Conservation (phyloP, 371 early-diverging fungal genomes). For the Mucor lusitanicus region DNA sequence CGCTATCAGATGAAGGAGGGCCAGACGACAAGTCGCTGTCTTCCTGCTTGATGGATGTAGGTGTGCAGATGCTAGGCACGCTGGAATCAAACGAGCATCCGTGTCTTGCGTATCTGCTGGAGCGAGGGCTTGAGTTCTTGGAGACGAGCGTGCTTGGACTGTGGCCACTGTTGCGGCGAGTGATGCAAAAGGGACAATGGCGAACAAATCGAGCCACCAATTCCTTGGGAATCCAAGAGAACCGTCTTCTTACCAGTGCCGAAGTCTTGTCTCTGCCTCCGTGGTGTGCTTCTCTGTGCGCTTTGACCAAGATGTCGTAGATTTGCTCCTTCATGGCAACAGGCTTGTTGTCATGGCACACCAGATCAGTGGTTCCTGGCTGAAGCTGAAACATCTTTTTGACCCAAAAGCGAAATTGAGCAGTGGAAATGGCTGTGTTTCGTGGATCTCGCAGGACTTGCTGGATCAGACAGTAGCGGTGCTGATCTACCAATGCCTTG, state of each 20-base stretch:
- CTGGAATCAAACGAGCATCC: slow-evolving; percentile 23
- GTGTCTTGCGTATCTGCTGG: slow-evolving; percentile 19
- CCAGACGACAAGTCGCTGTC: slow-evolving; percentile 29
- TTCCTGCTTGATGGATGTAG: slow-evolving; percentile 21
- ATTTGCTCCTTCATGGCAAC: slow-evolving; percentile 64
- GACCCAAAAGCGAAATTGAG: slow-evolving; percentile 69
- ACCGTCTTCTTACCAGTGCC: slow-evolving; percentile 52
- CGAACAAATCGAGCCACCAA: slow-evolving; percentile 39
- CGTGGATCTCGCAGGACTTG: slow-evolving; percentile 60
- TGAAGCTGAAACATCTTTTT: slow-evolving; percentile 67
- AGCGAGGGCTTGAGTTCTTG: slow-evolving; percentile 21
- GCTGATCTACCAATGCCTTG: slow-evolving; percentile 58
- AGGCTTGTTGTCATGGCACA: slow-evolving; percentile 62
- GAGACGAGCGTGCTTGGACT: slow-evolving; percentile 19
- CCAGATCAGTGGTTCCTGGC: slow-evolving; percentile 40
- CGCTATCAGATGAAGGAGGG: slow-evolving; percentile 27
- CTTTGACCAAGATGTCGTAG: slow-evolving; percentile 58
- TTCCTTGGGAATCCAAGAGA: slow-evolving; percentile 42
- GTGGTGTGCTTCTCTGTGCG: slow-evolving; percentile 62
- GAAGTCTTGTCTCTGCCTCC: slow-evolving; percentile 70
- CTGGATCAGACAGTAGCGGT: slow-evolving; percentile 56
- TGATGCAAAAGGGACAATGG: slow-evolving; percentile 39
- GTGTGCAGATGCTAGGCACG: slow-evolving; percentile 16
- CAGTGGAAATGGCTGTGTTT: slow-evolving; percentile 64
- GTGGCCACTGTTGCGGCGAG: slow-evolving; percentile 38